Conservation (phyloP, 345 rosid species). For the Pseudoturritis turrita region DNA sequence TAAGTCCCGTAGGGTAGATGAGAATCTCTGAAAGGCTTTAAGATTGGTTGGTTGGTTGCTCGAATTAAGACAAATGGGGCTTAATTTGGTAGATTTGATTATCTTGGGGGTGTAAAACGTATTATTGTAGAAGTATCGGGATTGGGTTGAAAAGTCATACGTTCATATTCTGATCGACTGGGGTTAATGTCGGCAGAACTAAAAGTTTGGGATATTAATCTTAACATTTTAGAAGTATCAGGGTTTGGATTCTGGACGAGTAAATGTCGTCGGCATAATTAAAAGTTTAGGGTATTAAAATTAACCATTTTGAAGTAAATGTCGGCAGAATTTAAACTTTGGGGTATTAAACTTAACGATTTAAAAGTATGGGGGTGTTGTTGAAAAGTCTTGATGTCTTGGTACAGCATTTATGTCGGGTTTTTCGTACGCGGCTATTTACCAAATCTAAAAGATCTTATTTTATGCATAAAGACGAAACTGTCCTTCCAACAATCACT, state of each 20-base stretch:
- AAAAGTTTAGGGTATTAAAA: no score
- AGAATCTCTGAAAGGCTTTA: no score
- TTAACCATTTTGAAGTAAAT: no score
- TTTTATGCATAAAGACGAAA: conserved; percentile 11
- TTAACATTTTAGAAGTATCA: not conserved
- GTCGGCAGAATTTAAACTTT: not conserved
- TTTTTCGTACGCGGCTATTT: conserved; percentile 10
- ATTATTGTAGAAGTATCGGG: no score
- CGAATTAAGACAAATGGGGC: no score
- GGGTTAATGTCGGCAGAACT: not conserved
- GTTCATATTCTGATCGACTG: no score
- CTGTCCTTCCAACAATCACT: conserved; percentile 21
- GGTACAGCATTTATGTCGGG: conserved; percentile 34
- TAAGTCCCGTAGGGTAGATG: no score
- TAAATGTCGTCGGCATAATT: not conserved
- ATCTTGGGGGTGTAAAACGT: no score
- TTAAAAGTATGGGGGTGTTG: not conserved
- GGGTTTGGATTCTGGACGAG: no score
- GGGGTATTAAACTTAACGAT: not conserved
- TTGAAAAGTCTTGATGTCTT: conserved; percentile 14
- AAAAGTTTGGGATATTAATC: not conserved
- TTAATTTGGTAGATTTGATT: no score
- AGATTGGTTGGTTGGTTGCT: no score
- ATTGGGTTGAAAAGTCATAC: no score
- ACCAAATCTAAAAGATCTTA: conserved; percentile 16